These are phyloP conservation scores for Coemansia sp. DNA, from an alignment of 192 early-diverging fungal species.

Conservation along the genomic window DNA sequence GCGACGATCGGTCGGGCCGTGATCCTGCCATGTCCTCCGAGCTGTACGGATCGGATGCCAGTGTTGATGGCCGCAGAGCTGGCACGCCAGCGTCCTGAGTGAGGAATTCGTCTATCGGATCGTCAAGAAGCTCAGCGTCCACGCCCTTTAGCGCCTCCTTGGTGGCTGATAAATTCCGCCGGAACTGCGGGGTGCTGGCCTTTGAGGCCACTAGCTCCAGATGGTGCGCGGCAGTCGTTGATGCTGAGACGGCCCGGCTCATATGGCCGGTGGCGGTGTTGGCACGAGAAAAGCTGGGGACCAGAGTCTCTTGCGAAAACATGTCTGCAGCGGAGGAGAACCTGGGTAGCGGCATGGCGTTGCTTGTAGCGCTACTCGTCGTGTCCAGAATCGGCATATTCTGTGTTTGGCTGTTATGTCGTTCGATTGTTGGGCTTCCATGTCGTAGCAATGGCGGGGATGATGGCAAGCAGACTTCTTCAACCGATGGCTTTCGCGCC, in stretches of 20 bases:
- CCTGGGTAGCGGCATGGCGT: not conserved
- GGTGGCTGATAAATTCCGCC: not conserved
- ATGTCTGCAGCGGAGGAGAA: not conserved
- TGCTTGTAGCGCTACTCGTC: not conserved
- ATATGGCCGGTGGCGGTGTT: not conserved
- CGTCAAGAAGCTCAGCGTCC: slow-evolving; percentile 24
- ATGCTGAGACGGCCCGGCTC: slow-evolving; percentile 5
- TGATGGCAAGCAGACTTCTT: slow-evolving; percentile 17
- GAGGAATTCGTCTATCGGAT: slow-evolving; percentile 45
- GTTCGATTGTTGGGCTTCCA: slow-evolving; percentile 40
- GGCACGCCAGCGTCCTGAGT: not conserved
- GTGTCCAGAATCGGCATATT: not conserved
- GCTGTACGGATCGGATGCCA: not conserved
- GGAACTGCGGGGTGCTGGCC: not conserved
- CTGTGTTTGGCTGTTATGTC: slow-evolving; percentile 3
- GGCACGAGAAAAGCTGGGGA: not conserved
- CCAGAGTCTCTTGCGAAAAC: slow-evolving; percentile 6
- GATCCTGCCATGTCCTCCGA: not conserved
- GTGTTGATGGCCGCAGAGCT: not conserved
- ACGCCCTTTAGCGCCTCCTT: slow-evolving; percentile 1
- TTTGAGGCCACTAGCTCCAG: not conserved
- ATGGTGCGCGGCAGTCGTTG: not conserved
- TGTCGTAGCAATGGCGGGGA: slow-evolving; percentile 35
- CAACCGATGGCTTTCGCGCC: not conserved
- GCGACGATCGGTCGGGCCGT: not conserved